Evolutionary conservation across 805 yeast species (phyloP), one percentile per base, ranked within the genome.

Genomic region (Komagataella kurtzmanii): DNA sequence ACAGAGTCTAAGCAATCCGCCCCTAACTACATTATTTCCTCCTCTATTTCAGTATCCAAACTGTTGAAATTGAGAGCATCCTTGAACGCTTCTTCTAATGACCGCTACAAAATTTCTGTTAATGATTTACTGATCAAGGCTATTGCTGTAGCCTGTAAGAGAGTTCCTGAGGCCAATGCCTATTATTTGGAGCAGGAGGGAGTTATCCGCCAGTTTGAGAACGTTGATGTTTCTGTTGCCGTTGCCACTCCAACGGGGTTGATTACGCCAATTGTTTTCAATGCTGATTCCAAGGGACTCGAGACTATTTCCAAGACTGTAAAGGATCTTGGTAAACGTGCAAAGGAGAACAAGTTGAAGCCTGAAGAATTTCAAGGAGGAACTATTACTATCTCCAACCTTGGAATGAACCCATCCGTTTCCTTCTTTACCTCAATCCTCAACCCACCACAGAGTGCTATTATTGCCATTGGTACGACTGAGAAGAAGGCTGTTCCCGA

Each of bases 301-400:
- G 79, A 82, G 52, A 63, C 81, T 43, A 93, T 93, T 64, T 91
- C 98, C 46, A 67, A 68, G 55, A 88, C 84, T 66, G 79, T 88
- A 63, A 93, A 93, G 77, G 97, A 85, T 60, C 78, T 93, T 60
- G 98, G 97, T 59, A 86, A 86, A 77, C 88, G 93, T 72, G 99
- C 99, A 55, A 89, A 91, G 72, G 88, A 77, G 54, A 89, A 88
- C 72, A 93, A 91, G 76, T 82, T 93, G 68, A 65, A 72, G 58
- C 99, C 99, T 56, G 95, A 88, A 70, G 99, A 93, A 75, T 93
- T 86, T 83, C 96, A 88, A 79, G 99, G 99, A 63, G 99, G 99
- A 66, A 90, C 99, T 61, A 88, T 93, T 70, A 89, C 97, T 68
- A 91, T 93, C 65, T 93, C 98, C 58, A 93, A 93, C 84, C 76